Percentiles rank a stretch among this genome's conserved stretches.
Evolutionary conservation across 441 rosid species (phyloP).

Genomic region (Gossypium davidsonii): DNA sequence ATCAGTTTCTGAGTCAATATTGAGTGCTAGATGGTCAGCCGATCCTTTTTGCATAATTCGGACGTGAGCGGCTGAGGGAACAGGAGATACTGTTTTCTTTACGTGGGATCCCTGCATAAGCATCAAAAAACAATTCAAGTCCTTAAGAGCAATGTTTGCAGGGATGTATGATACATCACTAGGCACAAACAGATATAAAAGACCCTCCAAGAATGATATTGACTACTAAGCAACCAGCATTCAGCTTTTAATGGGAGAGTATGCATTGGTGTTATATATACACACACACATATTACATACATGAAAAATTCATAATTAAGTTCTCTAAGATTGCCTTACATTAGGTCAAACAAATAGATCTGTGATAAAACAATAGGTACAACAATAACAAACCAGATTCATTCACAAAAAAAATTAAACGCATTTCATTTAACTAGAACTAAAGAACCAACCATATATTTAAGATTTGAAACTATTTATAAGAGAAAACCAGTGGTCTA

Average conservation of each 20-base stretch:
- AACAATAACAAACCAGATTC: not conserved
- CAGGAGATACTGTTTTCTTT: slow-evolving; percentile 46
- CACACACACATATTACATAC: not conserved
- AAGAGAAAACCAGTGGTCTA: not conserved
- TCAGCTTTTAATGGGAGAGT: not conserved
- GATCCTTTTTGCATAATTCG: slow-evolving; percentile 85
- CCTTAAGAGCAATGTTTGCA: not conserved
- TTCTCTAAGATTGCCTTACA: not conserved
- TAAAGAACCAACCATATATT: not conserved
- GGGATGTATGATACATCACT: not conserved
- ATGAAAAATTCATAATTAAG: not conserved
- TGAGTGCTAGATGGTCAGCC: slow-evolving; percentile 75
- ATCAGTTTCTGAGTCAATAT: slow-evolving; percentile 63
- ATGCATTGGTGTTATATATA: not conserved
- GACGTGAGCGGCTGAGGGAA: slow-evolving; percentile 67
- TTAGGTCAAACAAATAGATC: not conserved
- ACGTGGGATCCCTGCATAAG: slow-evolving; percentile 49
- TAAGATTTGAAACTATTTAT: not conserved
- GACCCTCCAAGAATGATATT: not conserved
- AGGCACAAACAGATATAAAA: not conserved
- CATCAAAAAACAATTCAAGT: slow-evolving; percentile 18
- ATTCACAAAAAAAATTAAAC: not conserved
- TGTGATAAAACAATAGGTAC: not conserved
- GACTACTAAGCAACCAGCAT: not conserved
- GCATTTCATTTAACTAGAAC: not conserved